Evolutionary conservation across 306 rosid species (phyloP).

Genomic region (Lathyrus aphaca): DNA sequence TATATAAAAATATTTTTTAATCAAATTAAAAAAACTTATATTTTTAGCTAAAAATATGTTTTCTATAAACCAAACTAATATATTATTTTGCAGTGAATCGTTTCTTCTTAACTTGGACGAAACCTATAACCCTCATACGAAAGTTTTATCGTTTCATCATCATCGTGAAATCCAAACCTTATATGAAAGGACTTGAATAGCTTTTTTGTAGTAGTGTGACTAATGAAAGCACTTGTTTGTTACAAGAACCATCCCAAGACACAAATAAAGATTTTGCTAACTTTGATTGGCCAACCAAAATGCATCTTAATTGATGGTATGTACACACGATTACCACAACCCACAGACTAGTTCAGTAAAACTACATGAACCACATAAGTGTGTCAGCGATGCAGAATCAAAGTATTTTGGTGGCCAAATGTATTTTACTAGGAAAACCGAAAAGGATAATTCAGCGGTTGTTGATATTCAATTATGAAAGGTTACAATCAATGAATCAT

Average conservation of each 20-base stretch:
- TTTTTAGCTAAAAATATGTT: no score
- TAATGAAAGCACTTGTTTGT: no score
- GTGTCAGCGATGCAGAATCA: constrained; percentile 60
- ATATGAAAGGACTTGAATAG: no score
- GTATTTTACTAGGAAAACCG: constrained; percentile 24
- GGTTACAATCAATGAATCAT: constrained; percentile 57
- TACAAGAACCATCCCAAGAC: constrained; percentile 43
- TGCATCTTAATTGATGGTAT: constrained; percentile 58
- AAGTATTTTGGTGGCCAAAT: constrained; percentile 46
- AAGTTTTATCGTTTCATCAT: no score
- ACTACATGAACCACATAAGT: constrained; percentile 44
- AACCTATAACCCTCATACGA: no score
- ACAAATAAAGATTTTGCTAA: constrained; percentile 53
- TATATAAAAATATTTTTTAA: no score
- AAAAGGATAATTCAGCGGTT: constrained; percentile 33
- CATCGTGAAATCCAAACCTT: no score
- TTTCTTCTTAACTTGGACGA: no score
- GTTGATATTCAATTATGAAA: constrained; percentile 48
- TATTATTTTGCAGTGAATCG: no score
- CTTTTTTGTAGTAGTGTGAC: no score
- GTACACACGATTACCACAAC: constrained; percentile 44
- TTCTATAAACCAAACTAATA: no score
- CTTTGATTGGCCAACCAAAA: constrained; percentile 57
- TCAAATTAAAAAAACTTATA: no score
- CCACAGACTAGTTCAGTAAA: constrained; percentile 44